A percentile compares a stretch with the other conserved stretches of the same genome.
Conservation (phyloP, 2,329 filamentous ascomycete genomes). For the Beauveria sp. region DNA sequence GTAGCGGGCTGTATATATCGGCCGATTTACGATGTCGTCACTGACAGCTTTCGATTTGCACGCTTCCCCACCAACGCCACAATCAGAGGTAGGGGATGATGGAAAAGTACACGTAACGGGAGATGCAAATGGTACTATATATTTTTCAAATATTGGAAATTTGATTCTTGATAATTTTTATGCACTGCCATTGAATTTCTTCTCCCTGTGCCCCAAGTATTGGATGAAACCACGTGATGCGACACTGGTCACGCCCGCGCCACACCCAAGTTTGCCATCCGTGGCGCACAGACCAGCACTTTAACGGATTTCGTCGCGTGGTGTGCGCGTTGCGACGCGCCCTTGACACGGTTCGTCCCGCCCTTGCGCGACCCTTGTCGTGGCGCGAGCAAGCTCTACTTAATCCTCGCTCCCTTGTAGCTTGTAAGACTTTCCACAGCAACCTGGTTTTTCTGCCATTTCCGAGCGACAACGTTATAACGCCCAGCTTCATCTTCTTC, state of each 20-base stretch:
- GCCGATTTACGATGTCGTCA: conserved; percentile 2
- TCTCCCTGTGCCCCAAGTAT: background rate
- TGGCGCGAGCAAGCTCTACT: conserved; percentile 18
- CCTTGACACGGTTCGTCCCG: conserved; percentile 7
- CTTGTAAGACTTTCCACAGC: background rate
- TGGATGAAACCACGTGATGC: background rate
- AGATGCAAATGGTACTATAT: too few relatives aligned
- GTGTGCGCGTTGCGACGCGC: conserved; percentile 26
- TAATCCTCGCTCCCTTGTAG: background rate
- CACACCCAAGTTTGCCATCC: background rate
- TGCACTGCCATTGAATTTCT: background rate
- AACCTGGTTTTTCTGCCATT: conserved; percentile 2
- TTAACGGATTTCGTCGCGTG: conserved; percentile 24
- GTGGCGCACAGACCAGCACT: conserved; percentile 19
- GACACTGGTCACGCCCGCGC: background rate
- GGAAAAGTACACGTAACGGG: too few relatives aligned
- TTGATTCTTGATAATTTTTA: too few relatives aligned
- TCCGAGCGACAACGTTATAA: background rate
- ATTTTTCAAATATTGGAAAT: background rate
- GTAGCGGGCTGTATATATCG: background rate
- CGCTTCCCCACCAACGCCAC: background rate
- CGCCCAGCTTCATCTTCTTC: background rate
- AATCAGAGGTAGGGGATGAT: background rate
- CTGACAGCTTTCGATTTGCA: background rate
- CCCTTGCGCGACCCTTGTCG: conserved; percentile 9